These are phyloP conservation scores for Cordyceps pruinosa DNA, from an alignment of 2,329 filamentous ascomycete species.

Conservation along the genomic window DNA sequence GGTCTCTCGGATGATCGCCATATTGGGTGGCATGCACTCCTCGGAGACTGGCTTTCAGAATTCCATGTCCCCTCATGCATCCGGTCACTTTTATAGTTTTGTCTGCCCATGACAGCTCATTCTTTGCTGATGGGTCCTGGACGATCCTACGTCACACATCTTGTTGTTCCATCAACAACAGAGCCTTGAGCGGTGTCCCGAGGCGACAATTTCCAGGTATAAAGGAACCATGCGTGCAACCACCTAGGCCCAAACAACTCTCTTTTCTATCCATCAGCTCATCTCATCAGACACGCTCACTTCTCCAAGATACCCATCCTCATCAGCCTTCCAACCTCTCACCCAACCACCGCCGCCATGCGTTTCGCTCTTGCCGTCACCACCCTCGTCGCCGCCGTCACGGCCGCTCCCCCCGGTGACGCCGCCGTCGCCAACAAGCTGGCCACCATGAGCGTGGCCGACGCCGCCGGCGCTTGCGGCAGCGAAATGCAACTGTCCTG, in stretches of 20 bases:
- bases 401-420: background rate
- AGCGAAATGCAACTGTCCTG: background rate
- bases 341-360: background rate
- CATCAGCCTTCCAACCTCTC: background rate
- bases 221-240: background rate
- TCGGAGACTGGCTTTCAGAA: background rate
- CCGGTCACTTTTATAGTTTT: background rate
- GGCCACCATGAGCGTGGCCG: background rate
- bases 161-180: background rate
- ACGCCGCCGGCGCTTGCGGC: background rate
- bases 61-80: background rate
- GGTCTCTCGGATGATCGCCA: background rate
- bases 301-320: background rate
- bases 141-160: background rate
- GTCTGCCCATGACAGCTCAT: background rate
- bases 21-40: background rate
- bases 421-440: background rate
- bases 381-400: background rate
- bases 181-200: background rate
- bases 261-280: background rate
- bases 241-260: background rate
- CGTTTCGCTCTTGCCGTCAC: background rate
- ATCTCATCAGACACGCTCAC: background rate
- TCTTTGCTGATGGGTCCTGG: background rate
- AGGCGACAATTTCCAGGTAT: background rate